A percentile compares a stretch with the other conserved stretches of the same genome.
These are phyloP conservation scores for Tetrapisispora pingtungensis DNA, from an alignment of 805 yeast genomes.

Conservation along the genomic window DNA sequence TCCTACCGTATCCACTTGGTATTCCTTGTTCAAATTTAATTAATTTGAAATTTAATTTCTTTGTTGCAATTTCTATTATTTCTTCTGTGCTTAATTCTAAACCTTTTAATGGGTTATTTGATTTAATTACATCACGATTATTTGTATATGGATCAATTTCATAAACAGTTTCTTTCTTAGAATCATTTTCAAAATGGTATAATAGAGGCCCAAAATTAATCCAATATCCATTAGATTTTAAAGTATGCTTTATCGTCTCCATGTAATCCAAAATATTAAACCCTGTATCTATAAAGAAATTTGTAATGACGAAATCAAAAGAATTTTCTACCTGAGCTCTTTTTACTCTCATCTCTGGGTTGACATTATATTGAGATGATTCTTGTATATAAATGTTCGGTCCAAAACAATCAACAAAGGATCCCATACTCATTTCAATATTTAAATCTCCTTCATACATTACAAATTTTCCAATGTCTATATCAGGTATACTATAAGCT, in stretches of 20 bases:
- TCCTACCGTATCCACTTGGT: slow-evolving; percentile 41
- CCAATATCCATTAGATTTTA: slow-evolving; percentile 42
- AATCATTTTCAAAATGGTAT: slow-evolving; percentile 55
- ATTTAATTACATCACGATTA: slow-evolving; percentile 9
- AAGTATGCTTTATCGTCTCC: slow-evolving; percentile 35
- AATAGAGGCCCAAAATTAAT: slow-evolving; percentile 52
- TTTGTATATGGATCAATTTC: slow-evolving; percentile 17
- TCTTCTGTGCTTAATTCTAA: slow-evolving; percentile 49
- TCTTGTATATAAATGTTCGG: slow-evolving; percentile 26
- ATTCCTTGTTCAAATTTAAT: slow-evolving; percentile 34
- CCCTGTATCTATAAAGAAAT: slow-evolving; percentile 51
- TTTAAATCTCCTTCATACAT: slow-evolving; percentile 15
- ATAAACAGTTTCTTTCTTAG: slow-evolving; percentile 18
- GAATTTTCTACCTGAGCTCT: slow-evolving; percentile 29
- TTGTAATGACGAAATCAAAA: slow-evolving; percentile 39
- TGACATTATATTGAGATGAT: slow-evolving; percentile 6
- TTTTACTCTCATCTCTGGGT: slow-evolving; percentile 27
- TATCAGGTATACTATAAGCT: slow-evolving; percentile 40
- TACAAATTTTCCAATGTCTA: slow-evolving; percentile 8
- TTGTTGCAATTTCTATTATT: slow-evolving; percentile 33
- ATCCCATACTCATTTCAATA: slow-evolving; percentile 58
- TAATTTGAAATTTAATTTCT: slow-evolving; percentile 40
- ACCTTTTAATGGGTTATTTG: slow-evolving; percentile 30
- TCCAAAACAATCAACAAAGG: slow-evolving; percentile 54
- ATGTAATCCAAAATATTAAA: slow-evolving; percentile 45